Evolutionary conservation across 1,284 basidiomycete genomes (phyloP), one percentile per base, ranked within the genome.

Genomic region (Sanghuangporus sanghuang): DNA sequence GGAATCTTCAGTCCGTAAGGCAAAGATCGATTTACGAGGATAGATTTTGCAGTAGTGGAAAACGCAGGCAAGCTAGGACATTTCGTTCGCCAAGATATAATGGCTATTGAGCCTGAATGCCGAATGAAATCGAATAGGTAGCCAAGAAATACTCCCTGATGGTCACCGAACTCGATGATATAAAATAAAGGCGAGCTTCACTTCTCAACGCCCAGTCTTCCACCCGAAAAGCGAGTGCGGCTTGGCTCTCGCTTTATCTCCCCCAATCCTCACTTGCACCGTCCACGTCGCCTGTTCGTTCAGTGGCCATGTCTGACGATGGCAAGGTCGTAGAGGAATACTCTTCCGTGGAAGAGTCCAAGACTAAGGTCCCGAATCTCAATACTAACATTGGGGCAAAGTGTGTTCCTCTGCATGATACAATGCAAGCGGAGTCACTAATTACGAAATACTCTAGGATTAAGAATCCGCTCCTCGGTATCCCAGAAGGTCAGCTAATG

Each of bases 401-500:
- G 50, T 52, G 27, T 23, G 50, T 52, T 9, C 50, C 50, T 3
- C 27, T 52, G 7, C 9, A 12, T 23, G 23, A 23, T 27, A 27
- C 21, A 27, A 1, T 52, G 21, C 9, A 52, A 23, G 18, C 23
- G 50, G 18, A 27, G 9, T 14, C 6, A 16, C 5, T 52, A 4
- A 52, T 12, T 23, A 16, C 50, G 14, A 9, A 49, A 32, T 50
- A 55, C 32, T 23, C 23, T 32, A 85, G 79, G 69, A 75, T 89
- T 61, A 74, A 80, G 35, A 89, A 89, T 69, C 87, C 86, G 2
- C 76, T 89, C 44, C 71, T 74, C 1, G 85, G 82, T 35, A 74
- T 86, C 40, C 74, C 85, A 12, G 77, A 81, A 53, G 81, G 84
- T 23, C 76, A 84, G 69, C 79, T 90, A 58, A 76, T 84, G 70